Evolutionary conservation across 805 yeast species (phyloP), one percentile per base, ranked within the genome.

Genomic region (Zygosaccharomyces siamensis): DNA sequence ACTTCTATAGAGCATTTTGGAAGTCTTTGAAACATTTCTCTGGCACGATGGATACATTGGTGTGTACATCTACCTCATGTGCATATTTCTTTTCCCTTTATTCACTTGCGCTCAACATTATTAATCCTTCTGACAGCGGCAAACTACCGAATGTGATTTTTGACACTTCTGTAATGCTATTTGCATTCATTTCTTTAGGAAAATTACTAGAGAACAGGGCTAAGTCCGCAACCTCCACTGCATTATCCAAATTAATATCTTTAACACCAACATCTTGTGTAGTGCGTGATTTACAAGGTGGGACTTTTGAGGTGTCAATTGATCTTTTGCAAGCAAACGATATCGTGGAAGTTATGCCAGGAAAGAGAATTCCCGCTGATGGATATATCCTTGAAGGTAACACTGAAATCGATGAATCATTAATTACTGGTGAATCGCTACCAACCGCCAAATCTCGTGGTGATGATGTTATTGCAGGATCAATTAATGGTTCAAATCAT

Each of bases 201-300:
- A 92, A 93, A 68, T 86, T 87, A 78, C 72, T 90, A 20, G 99
- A 93, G 62, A 87, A 86, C 66, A 81, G 78, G 54, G 98, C 99
- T 2, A 89, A 93, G 62, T 96, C 98, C 3, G 88, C 86, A 50
- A 93, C 98, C 0, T 87, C 97, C 0, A 78, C 87, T 2, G 95
- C 98, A 0, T 73, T 93, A 36, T 84, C 97, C 0, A 80, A 82
- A 55, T 74, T 93, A 39, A 74, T 95, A 39, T 82, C 90, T 2
- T 70, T 93, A 47, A 78, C 95, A 0, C 97, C 99, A 1, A 75
- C 87, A 1, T 73, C 76, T 2, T 90, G 97, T 56, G 69, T 76
- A 0, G 80, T 90, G 23, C 70, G 86, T 7, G 76, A 75, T 32
- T 26, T 43, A 18, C 76, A 79, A 21, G 59, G 60, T 3, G 41